phyloP scores from a whole-genome alignment of 306 rosid genomes.

The Sicyos baderoa region DNA sequence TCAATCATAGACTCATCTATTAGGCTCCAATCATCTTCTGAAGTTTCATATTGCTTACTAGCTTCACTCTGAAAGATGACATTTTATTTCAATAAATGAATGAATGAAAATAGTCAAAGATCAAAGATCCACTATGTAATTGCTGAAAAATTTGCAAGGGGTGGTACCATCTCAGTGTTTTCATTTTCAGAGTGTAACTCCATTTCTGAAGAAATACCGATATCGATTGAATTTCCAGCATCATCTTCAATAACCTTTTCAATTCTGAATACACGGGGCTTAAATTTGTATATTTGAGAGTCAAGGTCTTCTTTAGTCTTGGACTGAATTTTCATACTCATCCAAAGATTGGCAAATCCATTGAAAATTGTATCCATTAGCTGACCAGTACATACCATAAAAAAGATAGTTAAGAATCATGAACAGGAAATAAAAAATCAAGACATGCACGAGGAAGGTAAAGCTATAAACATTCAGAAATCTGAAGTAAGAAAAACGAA shows the following conservation, averaged over 20 bases:
- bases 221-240: constrained; percentile 28
- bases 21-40: constrained; percentile 57
- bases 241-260: constrained; percentile 64
- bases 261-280: constrained; percentile 57
- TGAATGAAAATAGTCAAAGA: not conserved
- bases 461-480: not conserved
- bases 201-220: constrained; percentile 44
- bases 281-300: constrained; percentile 63
- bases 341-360: constrained; percentile 60
- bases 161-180: constrained; percentile 15
- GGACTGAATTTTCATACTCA: constrained; percentile 38
- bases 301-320: constrained; percentile 48
- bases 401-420: not conserved
- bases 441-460: not conserved
- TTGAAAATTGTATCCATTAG: constrained; percentile 54
- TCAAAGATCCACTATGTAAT: not conserved
- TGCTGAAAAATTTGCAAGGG: not conserved
- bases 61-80: constrained; percentile 42
- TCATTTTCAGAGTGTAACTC: constrained; percentile 30
- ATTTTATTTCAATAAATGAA: not conserved
- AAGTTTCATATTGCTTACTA: constrained; percentile 35
- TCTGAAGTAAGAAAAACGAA: not conserved
- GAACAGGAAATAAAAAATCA: not conserved
- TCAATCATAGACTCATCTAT: constrained; percentile 55
- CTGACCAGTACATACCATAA: constrained; percentile 28